Conservation (phyloP, 768 basidiomycete species). For the Trichaptum fuscoviolaceum region DNA sequence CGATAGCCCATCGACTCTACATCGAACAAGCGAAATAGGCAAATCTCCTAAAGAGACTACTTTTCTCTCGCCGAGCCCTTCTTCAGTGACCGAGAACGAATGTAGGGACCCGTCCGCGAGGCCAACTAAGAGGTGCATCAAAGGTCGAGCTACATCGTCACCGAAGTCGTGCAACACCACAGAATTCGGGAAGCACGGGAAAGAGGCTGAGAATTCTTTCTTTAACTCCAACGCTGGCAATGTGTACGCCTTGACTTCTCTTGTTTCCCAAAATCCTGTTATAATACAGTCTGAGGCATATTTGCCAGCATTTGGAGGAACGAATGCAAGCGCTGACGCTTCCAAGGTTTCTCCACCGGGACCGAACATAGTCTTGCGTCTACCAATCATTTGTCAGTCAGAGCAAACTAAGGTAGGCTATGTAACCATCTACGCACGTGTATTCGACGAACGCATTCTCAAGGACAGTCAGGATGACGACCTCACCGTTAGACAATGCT, state of each 20-base stretch:
- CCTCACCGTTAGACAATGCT: constrained; percentile 47
- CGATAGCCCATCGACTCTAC: constrained; percentile 45
- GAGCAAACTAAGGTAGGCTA: constrained; percentile 23
- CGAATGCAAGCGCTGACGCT: constrained; percentile 67
- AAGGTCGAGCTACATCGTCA: constrained; percentile 30
- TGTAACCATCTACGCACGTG: background rate
- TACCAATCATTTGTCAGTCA: background rate
- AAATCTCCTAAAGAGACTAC: constrained; percentile 57
- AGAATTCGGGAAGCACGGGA: constrained; percentile 42
- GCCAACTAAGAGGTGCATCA: constrained; percentile 63
- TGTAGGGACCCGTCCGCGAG: constrained; percentile 71
- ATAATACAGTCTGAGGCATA: constrained; percentile 45
- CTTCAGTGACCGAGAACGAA: constrained; percentile 43
- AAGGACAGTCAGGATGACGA: constrained; percentile 47
- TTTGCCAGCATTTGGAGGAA: constrained; percentile 44
- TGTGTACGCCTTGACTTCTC: constrained; percentile 52
- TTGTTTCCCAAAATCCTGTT: constrained; percentile 75
- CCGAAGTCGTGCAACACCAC: constrained; percentile 59
- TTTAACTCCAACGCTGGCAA: constrained; percentile 17
- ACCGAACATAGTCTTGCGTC: background rate
- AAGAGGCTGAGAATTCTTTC: constrained; percentile 22
- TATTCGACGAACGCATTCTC: constrained; percentile 19
- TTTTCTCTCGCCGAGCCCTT: constrained; percentile 43
- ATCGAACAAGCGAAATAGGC: constrained; percentile 59
- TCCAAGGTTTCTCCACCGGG: constrained; percentile 28